Evolutionary conservation across 345 rosid genomes (phyloP).

Genomic region (Sapria himalayana): DNA sequence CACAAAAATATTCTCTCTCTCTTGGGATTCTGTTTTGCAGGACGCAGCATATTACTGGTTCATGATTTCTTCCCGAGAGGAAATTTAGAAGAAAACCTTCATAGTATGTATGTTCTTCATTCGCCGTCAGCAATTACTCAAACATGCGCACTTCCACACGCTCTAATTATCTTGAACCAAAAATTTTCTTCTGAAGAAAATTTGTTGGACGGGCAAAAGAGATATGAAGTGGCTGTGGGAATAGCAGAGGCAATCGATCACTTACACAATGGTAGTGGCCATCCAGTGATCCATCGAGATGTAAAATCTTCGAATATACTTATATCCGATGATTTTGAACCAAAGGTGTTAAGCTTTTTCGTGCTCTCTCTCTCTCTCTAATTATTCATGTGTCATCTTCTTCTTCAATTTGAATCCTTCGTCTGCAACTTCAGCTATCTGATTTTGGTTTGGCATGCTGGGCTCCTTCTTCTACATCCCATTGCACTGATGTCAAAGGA

Average conservation of each 20-base stretch:
- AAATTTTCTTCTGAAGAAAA: conserved; percentile 12
- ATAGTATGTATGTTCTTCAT: conserved; percentile 23
- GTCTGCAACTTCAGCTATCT: conserved; percentile 43
- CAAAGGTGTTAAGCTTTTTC: conserved; percentile 31
- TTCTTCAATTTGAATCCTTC: conserved; percentile 6
- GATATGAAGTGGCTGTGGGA: conserved; percentile 72
- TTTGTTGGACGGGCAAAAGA: conserved; percentile 63
- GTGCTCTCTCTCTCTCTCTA: not conserved
- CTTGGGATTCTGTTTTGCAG: conserved; percentile 65
- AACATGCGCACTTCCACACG: not conserved
- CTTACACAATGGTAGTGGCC: conserved; percentile 43
- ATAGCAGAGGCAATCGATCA: conserved; percentile 82
- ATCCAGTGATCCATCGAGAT: conserved; percentile 74
- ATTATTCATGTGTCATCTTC: conserved; percentile 3
- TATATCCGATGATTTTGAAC: conserved; percentile 79
- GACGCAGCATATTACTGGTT: conserved; percentile 43
- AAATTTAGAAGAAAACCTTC: conserved; percentile 86
- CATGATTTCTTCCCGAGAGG: conserved; percentile 80
- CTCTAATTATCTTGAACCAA: too few relatives aligned
- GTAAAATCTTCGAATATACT: conserved; percentile 93
- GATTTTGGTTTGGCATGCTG: conserved; percentile 88
- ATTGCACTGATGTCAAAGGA: conserved; percentile 58
- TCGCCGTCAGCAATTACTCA: conserved; percentile 5
- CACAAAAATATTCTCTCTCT: conserved; percentile 74
- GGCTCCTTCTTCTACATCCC: conserved; percentile 29